phyloP scores from a whole-genome alignment of 805 yeast genomes.

The Nakazawaea pomicola region DNA sequence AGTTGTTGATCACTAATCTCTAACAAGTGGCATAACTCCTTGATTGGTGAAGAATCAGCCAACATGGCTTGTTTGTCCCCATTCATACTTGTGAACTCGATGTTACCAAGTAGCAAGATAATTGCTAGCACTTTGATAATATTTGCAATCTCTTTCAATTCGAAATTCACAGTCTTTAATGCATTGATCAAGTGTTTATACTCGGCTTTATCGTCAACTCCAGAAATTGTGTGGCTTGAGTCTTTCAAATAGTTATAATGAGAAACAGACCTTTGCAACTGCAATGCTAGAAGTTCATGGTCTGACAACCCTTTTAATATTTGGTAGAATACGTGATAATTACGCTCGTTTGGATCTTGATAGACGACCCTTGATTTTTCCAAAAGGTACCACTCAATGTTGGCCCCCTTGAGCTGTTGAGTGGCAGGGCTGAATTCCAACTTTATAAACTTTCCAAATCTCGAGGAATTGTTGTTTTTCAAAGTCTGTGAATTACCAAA shows the following conservation, averaged over 20 bases:
- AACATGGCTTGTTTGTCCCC: slow-evolving; percentile 71
- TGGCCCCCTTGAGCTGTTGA: slow-evolving; percentile 78
- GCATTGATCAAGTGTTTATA: slow-evolving; percentile 61
- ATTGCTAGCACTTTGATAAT: slow-evolving; percentile 68
- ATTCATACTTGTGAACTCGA: slow-evolving; percentile 60
- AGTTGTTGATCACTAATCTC: slow-evolving; percentile 52
- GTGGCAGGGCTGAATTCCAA: slow-evolving; percentile 59
- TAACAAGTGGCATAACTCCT: slow-evolving; percentile 51
- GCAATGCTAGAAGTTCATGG: slow-evolving; percentile 39
- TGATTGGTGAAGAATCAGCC: slow-evolving; percentile 45
- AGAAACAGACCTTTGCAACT: slow-evolving; percentile 32
- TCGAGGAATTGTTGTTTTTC: slow-evolving; percentile 87
- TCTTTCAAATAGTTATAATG: slow-evolving; percentile 56
- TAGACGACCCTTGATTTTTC: slow-evolving; percentile 90
- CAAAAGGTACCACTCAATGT: slow-evolving; percentile 88
- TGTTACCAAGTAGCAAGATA: slow-evolving; percentile 81
- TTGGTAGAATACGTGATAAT: slow-evolving; percentile 92
- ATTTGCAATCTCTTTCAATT: slow-evolving; percentile 44
- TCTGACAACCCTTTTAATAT: slow-evolving; percentile 62
- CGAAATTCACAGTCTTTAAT: slow-evolving; percentile 68
- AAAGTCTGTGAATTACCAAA: slow-evolving; percentile 97
- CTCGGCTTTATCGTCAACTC: slow-evolving; percentile 72
- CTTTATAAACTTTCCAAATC: slow-evolving; percentile 94
- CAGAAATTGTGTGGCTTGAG: slow-evolving; percentile 51
- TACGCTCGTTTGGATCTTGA: slow-evolving; percentile 75